Conservation (phyloP, 2,329 filamentous ascomycete genomes). For the Chaetothyriales sp. region DNA sequence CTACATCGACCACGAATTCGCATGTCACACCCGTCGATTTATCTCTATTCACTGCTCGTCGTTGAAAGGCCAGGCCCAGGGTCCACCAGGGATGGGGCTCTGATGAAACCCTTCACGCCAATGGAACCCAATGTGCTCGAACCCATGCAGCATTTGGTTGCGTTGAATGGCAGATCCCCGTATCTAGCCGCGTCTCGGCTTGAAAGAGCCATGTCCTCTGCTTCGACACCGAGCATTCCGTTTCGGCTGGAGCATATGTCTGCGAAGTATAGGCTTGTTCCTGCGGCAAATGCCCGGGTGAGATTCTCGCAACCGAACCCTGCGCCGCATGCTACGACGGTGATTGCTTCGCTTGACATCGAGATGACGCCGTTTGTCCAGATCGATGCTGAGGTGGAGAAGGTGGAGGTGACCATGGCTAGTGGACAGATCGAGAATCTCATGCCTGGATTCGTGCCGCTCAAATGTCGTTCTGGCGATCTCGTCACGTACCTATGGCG, state of each 20-base stretch:
- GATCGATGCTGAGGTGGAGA: slow-evolving; percentile 35
- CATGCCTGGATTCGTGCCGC: slow-evolving; percentile 24
- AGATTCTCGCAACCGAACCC: slow-evolving; percentile 37
- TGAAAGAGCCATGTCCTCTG: slow-evolving; percentile 39
- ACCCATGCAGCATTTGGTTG: slow-evolving; percentile 36
- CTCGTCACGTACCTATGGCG: slow-evolving; percentile 44
- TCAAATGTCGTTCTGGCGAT: slow-evolving; percentile 37
- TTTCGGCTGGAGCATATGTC: slow-evolving; percentile 40
- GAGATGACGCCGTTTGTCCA: slow-evolving; percentile 39
- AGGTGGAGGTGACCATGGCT: slow-evolving; percentile 32
- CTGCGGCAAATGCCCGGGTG: slow-evolving; percentile 41
- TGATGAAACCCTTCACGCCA: slow-evolving; percentile 39
- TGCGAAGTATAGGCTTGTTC: slow-evolving; percentile 39
- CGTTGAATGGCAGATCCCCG: slow-evolving; percentile 32
- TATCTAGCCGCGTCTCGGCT: slow-evolving; percentile 44
- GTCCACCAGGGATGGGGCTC: slow-evolving; percentile 27
- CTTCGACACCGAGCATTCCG: slow-evolving; percentile 33
- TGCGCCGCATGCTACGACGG: slow-evolving; percentile 29
- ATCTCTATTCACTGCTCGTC: slow-evolving; percentile 26
- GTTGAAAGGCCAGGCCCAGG: slow-evolving; percentile 21
- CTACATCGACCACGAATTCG: slow-evolving; percentile 35
- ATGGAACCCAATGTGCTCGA: slow-evolving; percentile 44
- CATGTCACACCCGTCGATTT: slow-evolving; percentile 40
- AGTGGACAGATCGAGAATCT: slow-evolving; percentile 34
- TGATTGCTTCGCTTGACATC: slow-evolving; percentile 40